phyloP scores from a whole-genome alignment of 192 early-diverging fungal species.

The Chytriomyces sp. region DNA sequence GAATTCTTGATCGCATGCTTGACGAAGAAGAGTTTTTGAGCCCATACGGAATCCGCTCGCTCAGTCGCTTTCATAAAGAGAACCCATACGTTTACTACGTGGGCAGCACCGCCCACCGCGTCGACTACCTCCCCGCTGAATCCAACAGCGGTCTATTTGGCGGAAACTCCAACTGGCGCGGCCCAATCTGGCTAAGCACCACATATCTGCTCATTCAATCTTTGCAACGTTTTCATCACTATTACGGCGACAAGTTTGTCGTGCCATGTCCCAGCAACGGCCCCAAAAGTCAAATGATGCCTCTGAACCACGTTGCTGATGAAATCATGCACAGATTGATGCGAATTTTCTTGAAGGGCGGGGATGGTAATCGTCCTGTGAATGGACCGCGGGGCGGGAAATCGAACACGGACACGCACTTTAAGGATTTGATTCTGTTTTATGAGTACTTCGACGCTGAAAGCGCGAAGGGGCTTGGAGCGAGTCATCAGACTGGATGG shows the following conservation, averaged over 20 bases:
- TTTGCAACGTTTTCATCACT: slow-evolving; percentile 39
- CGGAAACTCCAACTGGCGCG: slow-evolving; percentile 49
- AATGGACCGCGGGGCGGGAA: slow-evolving; percentile 45
- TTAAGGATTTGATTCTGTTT: slow-evolving; percentile 56
- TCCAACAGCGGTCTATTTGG: slow-evolving; percentile 45
- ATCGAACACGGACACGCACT: slow-evolving; percentile 47
- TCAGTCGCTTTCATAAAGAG: slow-evolving; percentile 55
- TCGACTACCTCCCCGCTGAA: slow-evolving; percentile 56
- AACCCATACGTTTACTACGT: slow-evolving; percentile 54
- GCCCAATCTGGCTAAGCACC: slow-evolving; percentile 37
- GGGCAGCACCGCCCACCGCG: slow-evolving; percentile 47
- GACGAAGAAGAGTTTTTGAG: slow-evolving; percentile 59
- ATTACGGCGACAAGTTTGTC: slow-evolving; percentile 29
- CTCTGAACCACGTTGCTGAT: slow-evolving; percentile 31
- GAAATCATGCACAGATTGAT: slow-evolving; percentile 42
- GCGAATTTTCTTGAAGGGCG: slow-evolving; percentile 38
- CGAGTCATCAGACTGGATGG: slow-evolving; percentile 65
- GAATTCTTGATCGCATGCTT: slow-evolving; percentile 47
- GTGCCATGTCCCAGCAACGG: slow-evolving; percentile 30
- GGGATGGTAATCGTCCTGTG: slow-evolving; percentile 43
- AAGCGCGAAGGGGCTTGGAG: slow-evolving; percentile 55
- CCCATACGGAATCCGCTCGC: slow-evolving; percentile 53
- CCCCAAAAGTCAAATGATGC: background rate
- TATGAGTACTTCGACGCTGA: slow-evolving; percentile 64
- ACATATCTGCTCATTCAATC: slow-evolving; percentile 30